These are phyloP conservation scores for Crithidia thermophila DNA, from an alignment of 208 protist species.

Conservation along the genomic window DNA sequence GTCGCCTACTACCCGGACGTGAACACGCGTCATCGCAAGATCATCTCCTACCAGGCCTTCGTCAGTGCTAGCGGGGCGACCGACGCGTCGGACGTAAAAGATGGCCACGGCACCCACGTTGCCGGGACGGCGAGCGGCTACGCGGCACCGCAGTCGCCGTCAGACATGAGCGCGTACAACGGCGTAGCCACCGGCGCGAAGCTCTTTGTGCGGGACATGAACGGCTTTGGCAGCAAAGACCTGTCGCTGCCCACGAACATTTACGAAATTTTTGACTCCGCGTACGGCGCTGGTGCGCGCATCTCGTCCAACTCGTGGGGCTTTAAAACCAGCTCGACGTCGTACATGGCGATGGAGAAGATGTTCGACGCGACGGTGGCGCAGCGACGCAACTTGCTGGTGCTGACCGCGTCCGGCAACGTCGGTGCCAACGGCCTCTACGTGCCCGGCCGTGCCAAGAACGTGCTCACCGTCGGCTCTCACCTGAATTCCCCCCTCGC, in stretches of 20 bases:
- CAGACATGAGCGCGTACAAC: constrained; percentile 39
- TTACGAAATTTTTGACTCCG: constrained; percentile 54
- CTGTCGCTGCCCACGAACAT: constrained; percentile 62
- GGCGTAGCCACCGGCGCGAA: constrained; percentile 85
- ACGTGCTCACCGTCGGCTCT: constrained; percentile 84
- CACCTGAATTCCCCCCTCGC: constrained; percentile 49
- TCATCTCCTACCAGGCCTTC: constrained; percentile 71
- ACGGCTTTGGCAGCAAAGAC: not conserved
- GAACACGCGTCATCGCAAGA: constrained; percentile 81
- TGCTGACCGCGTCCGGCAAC: constrained; percentile 87
- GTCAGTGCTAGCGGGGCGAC: not conserved
- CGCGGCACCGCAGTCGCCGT: not conserved
- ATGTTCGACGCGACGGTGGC: constrained; percentile 66
- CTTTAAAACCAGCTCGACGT: constrained; percentile 19
- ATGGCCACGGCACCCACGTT: constrained; percentile 90
- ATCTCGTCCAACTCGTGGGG: constrained; percentile 93
- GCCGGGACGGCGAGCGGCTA: constrained; percentile 66
- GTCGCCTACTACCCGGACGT: constrained; percentile 73
- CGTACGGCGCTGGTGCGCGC: constrained; percentile 64
- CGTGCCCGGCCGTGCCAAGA: constrained; percentile 77
- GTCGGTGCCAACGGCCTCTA: constrained; percentile 16
- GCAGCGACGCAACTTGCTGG: constrained; percentile 62
- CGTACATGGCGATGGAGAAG: constrained; percentile 71
- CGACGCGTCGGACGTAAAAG: constrained; percentile 31
- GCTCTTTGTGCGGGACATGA: constrained; percentile 77